A percentile compares a stretch with the other conserved stretches of the same genome.
Conservation (phyloP, 2,329 filamentous ascomycete species). For the Colletotrichum costaricense region DNA sequence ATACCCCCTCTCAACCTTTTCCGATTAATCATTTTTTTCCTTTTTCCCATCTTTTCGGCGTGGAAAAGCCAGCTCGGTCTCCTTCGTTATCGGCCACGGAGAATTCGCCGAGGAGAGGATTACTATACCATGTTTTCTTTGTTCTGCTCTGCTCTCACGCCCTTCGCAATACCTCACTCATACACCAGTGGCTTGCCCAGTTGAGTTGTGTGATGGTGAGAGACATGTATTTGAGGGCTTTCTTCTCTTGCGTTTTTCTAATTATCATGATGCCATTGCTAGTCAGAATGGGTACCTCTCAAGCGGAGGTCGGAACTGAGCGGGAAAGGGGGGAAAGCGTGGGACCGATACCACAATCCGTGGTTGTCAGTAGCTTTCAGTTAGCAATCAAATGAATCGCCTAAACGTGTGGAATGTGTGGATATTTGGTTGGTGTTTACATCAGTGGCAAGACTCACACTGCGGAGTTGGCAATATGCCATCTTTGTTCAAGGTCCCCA, state of each 20-base stretch:
- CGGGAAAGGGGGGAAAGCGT: not conserved
- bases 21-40: not conserved
- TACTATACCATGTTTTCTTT: constrained; percentile 18
- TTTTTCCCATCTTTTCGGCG: not conserved
- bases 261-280: not conserved
- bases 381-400: not conserved
- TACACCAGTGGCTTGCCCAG: not conserved
- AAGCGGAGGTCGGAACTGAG: not conserved
- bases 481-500: too few species aligned
- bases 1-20: constrained; percentile 7
- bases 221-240: not conserved
- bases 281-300: not conserved
- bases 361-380: not conserved
- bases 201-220: not conserved
- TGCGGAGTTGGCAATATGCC: too few species aligned
- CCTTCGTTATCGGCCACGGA: not conserved
- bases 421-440: too few species aligned
- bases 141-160: not conserved
- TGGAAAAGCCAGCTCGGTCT: not conserved
- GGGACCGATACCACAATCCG: not conserved
- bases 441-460: too few species aligned
- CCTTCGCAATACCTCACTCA: not conserved
- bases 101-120: not conserved
- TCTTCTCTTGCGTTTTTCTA: not conserved
- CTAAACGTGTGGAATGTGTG: not conserved